Conservation (phyloP, 768 basidiomycete genomes). For the Kwoniella dendrophila region DNA sequence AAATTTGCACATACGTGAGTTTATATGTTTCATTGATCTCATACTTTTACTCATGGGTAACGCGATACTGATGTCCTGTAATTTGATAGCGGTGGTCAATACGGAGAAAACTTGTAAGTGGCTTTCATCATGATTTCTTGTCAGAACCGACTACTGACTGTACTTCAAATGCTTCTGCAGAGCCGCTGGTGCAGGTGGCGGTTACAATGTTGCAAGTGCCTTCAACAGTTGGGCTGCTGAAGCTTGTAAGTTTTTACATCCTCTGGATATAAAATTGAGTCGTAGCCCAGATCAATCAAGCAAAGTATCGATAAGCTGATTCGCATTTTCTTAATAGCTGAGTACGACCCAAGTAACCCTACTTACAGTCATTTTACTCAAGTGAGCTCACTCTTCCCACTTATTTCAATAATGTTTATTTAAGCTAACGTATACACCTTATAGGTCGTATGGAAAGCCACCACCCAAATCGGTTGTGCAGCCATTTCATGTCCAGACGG, state of each 20-base stretch:
- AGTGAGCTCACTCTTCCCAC: background rate
- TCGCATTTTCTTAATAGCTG: background rate
- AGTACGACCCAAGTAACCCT: conserved; percentile 21
- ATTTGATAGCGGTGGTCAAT: conserved; percentile 25
- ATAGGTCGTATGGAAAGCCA: conserved; percentile 42
- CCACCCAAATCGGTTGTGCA: conserved; percentile 45
- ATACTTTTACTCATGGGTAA: background rate
- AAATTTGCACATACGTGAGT: conserved; percentile 63
- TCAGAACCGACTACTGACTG: background rate
- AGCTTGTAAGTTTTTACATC: conserved; percentile 23
- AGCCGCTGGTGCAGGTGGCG: conserved; percentile 35
- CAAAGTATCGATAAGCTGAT: conserved; percentile 2
- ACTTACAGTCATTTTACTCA: conserved; percentile 25
- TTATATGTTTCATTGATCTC: background rate
- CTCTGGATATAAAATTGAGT: too few relatives aligned
- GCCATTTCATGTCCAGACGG: conserved; percentile 20
- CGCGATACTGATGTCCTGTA: background rate
- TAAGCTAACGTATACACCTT: background rate
- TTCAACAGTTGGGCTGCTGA: conserved; percentile 43
- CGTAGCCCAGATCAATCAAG: background rate
- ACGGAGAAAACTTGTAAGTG: conserved; percentile 49
- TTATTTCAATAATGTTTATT: background rate
- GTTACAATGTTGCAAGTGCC: conserved; percentile 27
- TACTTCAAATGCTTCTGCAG: background rate
- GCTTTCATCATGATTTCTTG: background rate